Base-by-base conservation (phyloP, 371 early-diverging fungal species). In the Mucor circinelloides region DNA sequence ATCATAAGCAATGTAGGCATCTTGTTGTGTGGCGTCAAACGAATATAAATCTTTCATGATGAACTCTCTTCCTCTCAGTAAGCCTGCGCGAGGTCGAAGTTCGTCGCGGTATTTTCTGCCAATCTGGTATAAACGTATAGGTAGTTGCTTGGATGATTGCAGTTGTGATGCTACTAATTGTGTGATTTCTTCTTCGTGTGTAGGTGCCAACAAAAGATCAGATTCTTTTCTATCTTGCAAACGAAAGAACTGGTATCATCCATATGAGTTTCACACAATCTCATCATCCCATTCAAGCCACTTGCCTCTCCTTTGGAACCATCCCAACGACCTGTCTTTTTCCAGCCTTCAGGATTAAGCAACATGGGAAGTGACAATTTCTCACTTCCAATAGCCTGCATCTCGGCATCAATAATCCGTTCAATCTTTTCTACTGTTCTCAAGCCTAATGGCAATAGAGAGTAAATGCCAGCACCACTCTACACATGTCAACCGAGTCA, bases 11-110 rank as follows among this genome's bases (percentile, higher is more conserved):
- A 67, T 71, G 50, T 85, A 78, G 0, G 96, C 94, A n/a, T 80
- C 84, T 25, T 89, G 81, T 50, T 82, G 80, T 0, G 84, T 81
- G 1, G 77, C 83, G 74, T 97, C 96, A 77, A 97, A 97, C 6
- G 94, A 88, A 77, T 97, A 96, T 59, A 97, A 68, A 77, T 97
- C 97, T 73, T 95, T 97, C 97, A 97, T 97, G n/a, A 95, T 70
- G 68, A 97, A 96, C 73, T 97, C 96, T 42, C 94, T 85, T 6
- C 90, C 95, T 15, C 97, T 83, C 58, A 97, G 78, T 23, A 97
- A 72, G 8, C 95, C 96, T 12, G 88, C 87, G 25, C 96, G 83
- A 28, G 94, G 94, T 25, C 96, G 84, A 31, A 91, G 76, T 64
- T 95, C 95, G 71, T 96, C 95, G 6, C 95, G 87, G 64, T 88